phyloP scores from a whole-genome alignment of 345 rosid species.

The Salix purpurea region DNA sequence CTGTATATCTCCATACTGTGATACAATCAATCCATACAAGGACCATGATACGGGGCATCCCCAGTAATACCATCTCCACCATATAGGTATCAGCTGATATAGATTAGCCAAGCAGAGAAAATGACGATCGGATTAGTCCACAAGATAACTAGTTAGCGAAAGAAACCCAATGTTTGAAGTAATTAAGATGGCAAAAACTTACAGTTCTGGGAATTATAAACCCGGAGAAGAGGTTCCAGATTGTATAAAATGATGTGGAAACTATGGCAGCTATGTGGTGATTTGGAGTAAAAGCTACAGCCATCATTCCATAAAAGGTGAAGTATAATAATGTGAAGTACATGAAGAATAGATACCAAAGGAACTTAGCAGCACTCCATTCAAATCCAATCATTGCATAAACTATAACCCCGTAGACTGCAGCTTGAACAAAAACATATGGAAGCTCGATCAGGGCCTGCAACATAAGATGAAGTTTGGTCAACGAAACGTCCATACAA shows the following conservation, averaged over 20 bases:
- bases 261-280: conserved; percentile 52
- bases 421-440: conserved; percentile 43
- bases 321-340: conserved; percentile 54
- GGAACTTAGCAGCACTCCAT: conserved; percentile 49
- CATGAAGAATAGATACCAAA: conserved; percentile 64
- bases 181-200: conserved; percentile 1
- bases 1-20: conserved; percentile 10
- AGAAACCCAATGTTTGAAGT: not conserved
- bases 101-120: not conserved
- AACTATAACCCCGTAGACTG: conserved; percentile 44
- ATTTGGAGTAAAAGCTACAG: conserved; percentile 64
- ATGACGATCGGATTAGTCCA: not conserved
- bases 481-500: not conserved
- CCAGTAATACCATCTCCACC: conserved; percentile 34
- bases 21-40: conserved; percentile 18
- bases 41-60: conserved; percentile 19
- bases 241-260: conserved; percentile 39
- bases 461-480: not conserved
- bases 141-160: not conserved
- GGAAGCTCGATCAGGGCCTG: conserved; percentile 64
- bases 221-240: conserved; percentile 66
- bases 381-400: conserved; percentile 65
- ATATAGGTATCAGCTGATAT: conserved; percentile 16
- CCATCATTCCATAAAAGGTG: conserved; percentile 75
- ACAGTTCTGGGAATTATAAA: conserved; percentile 62